Base-by-base conservation (phyloP, 2,329 filamentous ascomycete genomes). In the Talaromyces sp. region DNA sequence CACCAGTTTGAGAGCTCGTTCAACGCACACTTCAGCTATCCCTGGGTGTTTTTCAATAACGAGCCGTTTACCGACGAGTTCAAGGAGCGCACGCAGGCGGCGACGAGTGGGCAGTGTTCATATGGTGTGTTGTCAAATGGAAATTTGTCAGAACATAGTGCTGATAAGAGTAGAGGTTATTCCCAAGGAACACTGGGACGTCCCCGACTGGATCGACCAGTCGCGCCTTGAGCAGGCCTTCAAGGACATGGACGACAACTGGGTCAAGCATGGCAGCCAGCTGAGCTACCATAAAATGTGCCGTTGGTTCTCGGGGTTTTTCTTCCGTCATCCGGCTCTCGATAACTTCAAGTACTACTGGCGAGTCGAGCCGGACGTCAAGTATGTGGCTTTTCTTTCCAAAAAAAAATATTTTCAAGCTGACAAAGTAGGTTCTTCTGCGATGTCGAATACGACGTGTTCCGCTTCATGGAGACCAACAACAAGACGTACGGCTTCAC, bases 401-500 rank as follows among this genome's bases (percentile, higher is more conserved):
- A 5, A 3, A 32, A 12, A 3, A 31, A 35, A 27, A 31, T 3
- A 31, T 3, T 32, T 32, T 11, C 31, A 35, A 35, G 21, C 9
- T 46, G 19, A 46, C 12, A 11, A 21, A 8, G 21, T 24, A 62
- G 61, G 14, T 62, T 97, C 83, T 99, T 97, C 83, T 99, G 94
- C 81, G 91, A 97, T 69, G 83, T 99, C 63, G 93, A 99, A 78
- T 99, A 99, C 77, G 94, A 99, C 72, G 89, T 99, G 56, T 99
- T 99, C 82, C 88, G 90, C 65, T 99, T 91, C 80, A 97, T 99
- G 93, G 85, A 90, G 68, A 94, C 99, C 77, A 86, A 95, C 80
- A 97, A 99, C 81, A 96, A 97, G 79, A 97, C 93, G 4, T 99
- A 99, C 75, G 94, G 94, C 65, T 99, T 97, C 79, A 97, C 93